phyloP scores from a whole-genome alignment of 1,284 basidiomycete species.

The Volvariella volvacea region DNA sequence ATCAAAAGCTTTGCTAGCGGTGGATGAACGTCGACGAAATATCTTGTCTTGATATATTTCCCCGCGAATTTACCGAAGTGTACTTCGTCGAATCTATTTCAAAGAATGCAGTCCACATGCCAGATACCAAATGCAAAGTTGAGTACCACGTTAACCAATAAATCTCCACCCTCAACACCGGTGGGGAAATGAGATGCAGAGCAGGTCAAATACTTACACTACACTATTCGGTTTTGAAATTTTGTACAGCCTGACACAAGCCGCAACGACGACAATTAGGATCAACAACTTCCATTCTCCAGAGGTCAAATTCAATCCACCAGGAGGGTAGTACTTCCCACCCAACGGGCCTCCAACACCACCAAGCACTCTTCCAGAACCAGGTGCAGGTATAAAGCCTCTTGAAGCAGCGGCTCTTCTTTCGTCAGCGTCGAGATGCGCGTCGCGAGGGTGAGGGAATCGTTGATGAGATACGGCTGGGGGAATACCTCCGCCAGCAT shows the following conservation, averaged over 20 bases:
- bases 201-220: conserved; percentile 56
- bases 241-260: conserved; percentile 71
- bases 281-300: conserved; percentile 73
- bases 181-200: too few relatives aligned
- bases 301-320: conserved; percentile 58
- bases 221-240: conserved; percentile 81
- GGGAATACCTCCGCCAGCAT: conserved; percentile 29
- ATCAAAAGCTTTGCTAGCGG: conserved; percentile 95
- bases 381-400: conserved; percentile 41
- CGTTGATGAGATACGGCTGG: conserved; percentile 29
- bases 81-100: conserved; percentile 85
- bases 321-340: conserved; percentile 40
- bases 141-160: background rate
- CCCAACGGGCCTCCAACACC: background rate
- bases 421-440: conserved; percentile 67
- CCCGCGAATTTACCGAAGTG: conserved; percentile 95
- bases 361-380: background rate
- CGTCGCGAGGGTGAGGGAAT: conserved; percentile 55
- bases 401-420: conserved; percentile 62
- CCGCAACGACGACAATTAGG: conserved; percentile 59
- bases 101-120: conserved; percentile 1
- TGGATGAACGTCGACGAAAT: conserved; percentile 97
- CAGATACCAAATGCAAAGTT: conserved; percentile 1
- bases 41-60: conserved; percentile 86
- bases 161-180: background rate